Base-by-base conservation (phyloP, 495 filamentous ascomycete species). In the Aspergillus incahuasiensis region DNA sequence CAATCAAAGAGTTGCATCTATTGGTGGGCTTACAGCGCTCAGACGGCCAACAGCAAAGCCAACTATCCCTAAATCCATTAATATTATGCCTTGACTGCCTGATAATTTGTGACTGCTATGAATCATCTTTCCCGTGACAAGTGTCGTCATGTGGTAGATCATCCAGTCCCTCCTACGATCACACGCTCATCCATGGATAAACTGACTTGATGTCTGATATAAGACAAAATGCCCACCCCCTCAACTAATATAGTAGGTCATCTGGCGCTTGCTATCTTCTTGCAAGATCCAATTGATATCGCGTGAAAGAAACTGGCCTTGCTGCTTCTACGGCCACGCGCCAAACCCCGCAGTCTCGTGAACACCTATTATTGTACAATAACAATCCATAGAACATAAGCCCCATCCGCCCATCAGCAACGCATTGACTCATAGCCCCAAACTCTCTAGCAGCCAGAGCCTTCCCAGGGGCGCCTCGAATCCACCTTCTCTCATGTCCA, bases 391-490 rank as follows among this genome's bases (percentile, higher is more conserved):
- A 54, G 54, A 48, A 30, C 50, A 38, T 59, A 50, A 65, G 59
- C 41, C 59, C 56, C 58, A 56, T 47, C 52, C 48, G 57, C 57
- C 53, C 34, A 67, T 60, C 53, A 40, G 56, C 53, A 35, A 56
- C 55, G 57, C 61, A 55, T 62, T 64, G 64, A 67, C 61, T 67
- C 64, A 67, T 63, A 63, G 41, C 44, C 44, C 32, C 44, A 40
- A n/a, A 42, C 48, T 59, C 49, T 39, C 45, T 39, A 50, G 38
- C 40, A 50, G 38, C 40, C 47, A 46, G 41, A 46, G 32, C 28
- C 52, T 54, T 46, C 41, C 51, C 46, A 50, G 30, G 54, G 25
- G 21, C 43, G 55, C 51, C 35, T 51, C 48, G 30, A 57, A 24
- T 22, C n/a, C 21, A 28, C 41, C 21, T 34, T 41, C 53, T 16